phyloP scores from a whole-genome alignment of 306 rosid species.

The Mimosa bimucronata region DNA sequence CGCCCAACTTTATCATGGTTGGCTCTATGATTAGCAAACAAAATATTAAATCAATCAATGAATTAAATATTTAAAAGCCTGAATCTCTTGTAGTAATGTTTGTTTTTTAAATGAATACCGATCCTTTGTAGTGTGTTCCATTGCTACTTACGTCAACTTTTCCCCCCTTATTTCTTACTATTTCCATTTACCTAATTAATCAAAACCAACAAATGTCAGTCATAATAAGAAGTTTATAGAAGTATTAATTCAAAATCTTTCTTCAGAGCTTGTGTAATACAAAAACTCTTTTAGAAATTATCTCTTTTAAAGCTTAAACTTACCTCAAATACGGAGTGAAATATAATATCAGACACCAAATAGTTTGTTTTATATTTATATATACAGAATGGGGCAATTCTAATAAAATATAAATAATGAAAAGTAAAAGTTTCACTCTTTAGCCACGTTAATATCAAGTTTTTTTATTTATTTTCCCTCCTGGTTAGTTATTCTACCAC shows the following conservation, averaged over 20 bases:
- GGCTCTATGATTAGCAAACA: neutral
- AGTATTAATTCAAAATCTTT: too few relatives aligned
- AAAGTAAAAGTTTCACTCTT: neutral
- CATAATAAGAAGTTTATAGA: too few relatives aligned
- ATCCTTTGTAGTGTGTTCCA: too few relatives aligned
- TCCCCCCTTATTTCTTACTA: neutral
- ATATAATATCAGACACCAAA: too few relatives aligned
- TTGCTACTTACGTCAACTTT: neutral
- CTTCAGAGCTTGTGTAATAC: too few relatives aligned
- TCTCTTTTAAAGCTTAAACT: too few relatives aligned
- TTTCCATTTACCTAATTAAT: too few relatives aligned
- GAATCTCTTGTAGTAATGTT: too few relatives aligned
- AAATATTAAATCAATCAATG: neutral
- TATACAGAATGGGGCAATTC: neutral
- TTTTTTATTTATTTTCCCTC: neutral
- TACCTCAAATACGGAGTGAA: too few relatives aligned
- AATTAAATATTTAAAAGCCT: neutral
- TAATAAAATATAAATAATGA: neutral
- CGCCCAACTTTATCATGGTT: neutral
- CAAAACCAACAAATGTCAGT: neutral
- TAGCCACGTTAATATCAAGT: neutral
- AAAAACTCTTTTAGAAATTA: too few relatives aligned
- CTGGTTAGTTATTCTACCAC: neutral
- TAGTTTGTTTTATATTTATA: too few relatives aligned
- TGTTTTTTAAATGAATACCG: too few relatives aligned